These are phyloP conservation scores for Pyronema omphalodes DNA, from an alignment of 495 filamentous ascomycete species.

Conservation along the genomic window DNA sequence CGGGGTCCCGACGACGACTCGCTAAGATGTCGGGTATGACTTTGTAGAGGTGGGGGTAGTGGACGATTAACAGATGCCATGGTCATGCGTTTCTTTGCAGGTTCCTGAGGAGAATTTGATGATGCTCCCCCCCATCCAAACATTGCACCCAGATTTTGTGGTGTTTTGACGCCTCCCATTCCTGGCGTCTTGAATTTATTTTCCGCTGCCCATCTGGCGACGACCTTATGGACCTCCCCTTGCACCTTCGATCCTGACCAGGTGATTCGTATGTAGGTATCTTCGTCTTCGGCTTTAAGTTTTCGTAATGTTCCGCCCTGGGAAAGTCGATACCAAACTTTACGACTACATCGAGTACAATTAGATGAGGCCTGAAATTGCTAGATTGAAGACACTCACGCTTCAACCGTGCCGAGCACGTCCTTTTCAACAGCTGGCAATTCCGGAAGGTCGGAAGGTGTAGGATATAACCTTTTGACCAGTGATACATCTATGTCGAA, in stretches of 20 bases:
- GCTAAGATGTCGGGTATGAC: not conserved
- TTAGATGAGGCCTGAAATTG: slow-evolving; percentile 7
- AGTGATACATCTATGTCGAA: slow-evolving; percentile 27
- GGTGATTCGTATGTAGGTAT: slow-evolving; percentile 36
- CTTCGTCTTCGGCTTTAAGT: slow-evolving; percentile 36
- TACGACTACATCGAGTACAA: slow-evolving; percentile 25
- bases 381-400: slow-evolving; percentile 10
- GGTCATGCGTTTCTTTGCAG: not conserved
- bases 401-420: slow-evolving; percentile 31
- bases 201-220: slow-evolving; percentile 41
- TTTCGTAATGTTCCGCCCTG: slow-evolving; percentile 37
- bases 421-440: slow-evolving; percentile 14
- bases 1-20: not conserved
- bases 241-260: slow-evolving; percentile 37
- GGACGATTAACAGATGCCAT: not conserved
- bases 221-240: slow-evolving; percentile 34
- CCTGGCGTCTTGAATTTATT: slow-evolving; percentile 28
- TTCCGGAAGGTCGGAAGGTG: slow-evolving; percentile 10
- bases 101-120: not conserved
- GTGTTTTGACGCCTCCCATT: slow-evolving; percentile 12
- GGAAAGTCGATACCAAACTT: slow-evolving; percentile 44
- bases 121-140: slow-evolving; percentile 21
- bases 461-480: slow-evolving; percentile 30
- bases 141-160: slow-evolving; percentile 12
- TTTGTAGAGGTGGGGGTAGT: not conserved